phyloP scores from a whole-genome alignment of 169 alveolate genomes.

The Eimeria maxima region DNA sequence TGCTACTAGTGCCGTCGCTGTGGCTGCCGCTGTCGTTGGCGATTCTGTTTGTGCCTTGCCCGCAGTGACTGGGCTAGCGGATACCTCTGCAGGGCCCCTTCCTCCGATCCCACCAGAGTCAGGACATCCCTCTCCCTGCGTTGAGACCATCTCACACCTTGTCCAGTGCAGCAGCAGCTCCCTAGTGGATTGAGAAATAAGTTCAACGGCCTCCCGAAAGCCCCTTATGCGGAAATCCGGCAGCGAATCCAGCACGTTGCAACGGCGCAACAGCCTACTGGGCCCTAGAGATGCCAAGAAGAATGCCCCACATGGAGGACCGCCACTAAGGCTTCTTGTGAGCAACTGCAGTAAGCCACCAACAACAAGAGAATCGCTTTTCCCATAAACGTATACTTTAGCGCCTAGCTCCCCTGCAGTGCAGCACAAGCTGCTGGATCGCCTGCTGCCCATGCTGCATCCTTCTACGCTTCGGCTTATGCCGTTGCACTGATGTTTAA shows the following conservation, averaged over 20 bases:
- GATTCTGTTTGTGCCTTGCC: background rate
- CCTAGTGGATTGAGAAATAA: slow-evolving; percentile 4
- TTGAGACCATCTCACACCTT: background rate
- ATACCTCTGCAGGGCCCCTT: background rate
- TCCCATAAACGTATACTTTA: slow-evolving; percentile 16
- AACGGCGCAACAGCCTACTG: slow-evolving; percentile 25
- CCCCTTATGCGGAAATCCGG: slow-evolving; percentile 47
- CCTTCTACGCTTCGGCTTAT: background rate
- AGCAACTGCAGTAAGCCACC: slow-evolving; percentile 67
- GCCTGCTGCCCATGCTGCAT: background rate
- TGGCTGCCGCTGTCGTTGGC: slow-evolving; percentile 2
- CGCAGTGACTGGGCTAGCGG: background rate
- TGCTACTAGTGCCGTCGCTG: background rate
- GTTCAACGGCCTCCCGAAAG: slow-evolving; percentile 50
- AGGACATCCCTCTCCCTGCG: background rate
- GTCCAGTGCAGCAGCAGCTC: slow-evolving; percentile 27
- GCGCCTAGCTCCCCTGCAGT: slow-evolving; percentile 2
- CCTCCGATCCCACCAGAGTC: background rate
- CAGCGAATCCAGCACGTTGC: slow-evolving; percentile 24
- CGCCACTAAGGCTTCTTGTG: slow-evolving; percentile 43
- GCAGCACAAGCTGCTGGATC: slow-evolving; percentile 42
- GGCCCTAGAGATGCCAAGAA: slow-evolving; percentile 27
- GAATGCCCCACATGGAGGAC: slow-evolving; percentile 39
- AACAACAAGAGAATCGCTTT: slow-evolving; percentile 65
- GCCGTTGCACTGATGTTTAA: background rate